Base-by-base conservation (phyloP, 805 yeast genomes). In the Sungouiella thailandica region DNA sequence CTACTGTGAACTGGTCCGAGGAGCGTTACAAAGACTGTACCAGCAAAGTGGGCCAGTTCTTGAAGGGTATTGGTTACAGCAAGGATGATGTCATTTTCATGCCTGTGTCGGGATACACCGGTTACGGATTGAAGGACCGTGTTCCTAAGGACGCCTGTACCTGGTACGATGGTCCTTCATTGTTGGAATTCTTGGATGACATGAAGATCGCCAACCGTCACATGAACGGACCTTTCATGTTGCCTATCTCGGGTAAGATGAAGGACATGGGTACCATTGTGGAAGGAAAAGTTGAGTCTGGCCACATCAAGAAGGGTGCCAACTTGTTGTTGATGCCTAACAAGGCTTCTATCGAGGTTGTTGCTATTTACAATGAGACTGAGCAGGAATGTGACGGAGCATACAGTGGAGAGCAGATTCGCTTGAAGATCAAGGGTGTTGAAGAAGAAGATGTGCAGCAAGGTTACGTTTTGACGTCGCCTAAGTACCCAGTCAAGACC, bases 81-180 rank as follows among this genome's bases (percentile, higher is more conserved):
- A 87, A 86, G 68, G 85, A 83, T 34, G 96, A 89, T 58, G 83
- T 93, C 36, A 59, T 77, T 14, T 85, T 77, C 66, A 90, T 93
- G 97, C 99, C 99, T 29, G 97, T 93, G 34, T 88, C 97, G 13
- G 99, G 98, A 44, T 93, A 71, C 73, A 87, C 96, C 34, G 98
- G 99, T 56, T 95, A 94, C 36, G 96, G 96, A 49, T 71, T 93
- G 69, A 89, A 87, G 64, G 96, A 86, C 24, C 79, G 89, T 46
- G 85, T 93, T 29, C 57, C 74, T 42, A 58, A 76, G 44, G 67
- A 72, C 41, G 78, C 70, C 24, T 84, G 94, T 55, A 89, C 96
- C 43, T 93, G 97, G 97, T 90, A 90, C 72, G 64, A 60, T 12
- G 98, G 98, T 12, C 97, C 97, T 29, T 69, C 97, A 9, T 68